Percentiles rank a stretch among this genome's conserved stretches.
phyloP scores from a whole-genome alignment of 768 basidiomycete genomes.

The Collybia sordida region DNA sequence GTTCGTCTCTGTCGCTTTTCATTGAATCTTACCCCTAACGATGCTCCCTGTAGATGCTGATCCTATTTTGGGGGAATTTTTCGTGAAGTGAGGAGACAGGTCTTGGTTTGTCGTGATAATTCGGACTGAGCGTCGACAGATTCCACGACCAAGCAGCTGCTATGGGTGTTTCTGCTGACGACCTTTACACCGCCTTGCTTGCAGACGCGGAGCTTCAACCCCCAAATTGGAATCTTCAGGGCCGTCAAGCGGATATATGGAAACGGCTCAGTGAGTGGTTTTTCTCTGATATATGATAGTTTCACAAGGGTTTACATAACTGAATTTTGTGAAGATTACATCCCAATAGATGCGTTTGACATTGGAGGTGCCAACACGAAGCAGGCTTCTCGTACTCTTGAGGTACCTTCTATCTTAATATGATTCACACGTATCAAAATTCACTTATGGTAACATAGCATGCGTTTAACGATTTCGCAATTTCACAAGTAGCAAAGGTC shows the following conservation, averaged over 20 bases:
- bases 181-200: constrained; percentile 55
- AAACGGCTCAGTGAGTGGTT: constrained; percentile 27
- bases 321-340: constrained; percentile 28
- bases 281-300: background rate
- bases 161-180: constrained; percentile 46
- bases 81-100: constrained; percentile 48
- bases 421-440: background rate
- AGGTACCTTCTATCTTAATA: constrained; percentile 32
- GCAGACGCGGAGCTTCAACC: constrained; percentile 60
- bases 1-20: constrained; percentile 33
- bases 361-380: constrained; percentile 57
- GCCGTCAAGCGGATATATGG: constrained; percentile 58
- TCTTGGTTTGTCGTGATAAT: background rate
- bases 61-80: constrained; percentile 64
- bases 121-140: constrained; percentile 24
- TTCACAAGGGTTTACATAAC: background rate
- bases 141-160: constrained; percentile 48
- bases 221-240: constrained; percentile 62
- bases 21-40: background rate
- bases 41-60: constrained; percentile 46
- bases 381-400: constrained; percentile 61
- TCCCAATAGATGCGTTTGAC: constrained; percentile 39
- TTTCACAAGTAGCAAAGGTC: constrained; percentile 61
- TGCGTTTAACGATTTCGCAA: constrained; percentile 62
- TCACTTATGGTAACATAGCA: constrained; percentile 27